Percentiles rank a stretch among this genome's conserved stretches.
Conservation (phyloP, 2,329 filamentous ascomycete genomes). For the Calonectria henricotiae region DNA sequence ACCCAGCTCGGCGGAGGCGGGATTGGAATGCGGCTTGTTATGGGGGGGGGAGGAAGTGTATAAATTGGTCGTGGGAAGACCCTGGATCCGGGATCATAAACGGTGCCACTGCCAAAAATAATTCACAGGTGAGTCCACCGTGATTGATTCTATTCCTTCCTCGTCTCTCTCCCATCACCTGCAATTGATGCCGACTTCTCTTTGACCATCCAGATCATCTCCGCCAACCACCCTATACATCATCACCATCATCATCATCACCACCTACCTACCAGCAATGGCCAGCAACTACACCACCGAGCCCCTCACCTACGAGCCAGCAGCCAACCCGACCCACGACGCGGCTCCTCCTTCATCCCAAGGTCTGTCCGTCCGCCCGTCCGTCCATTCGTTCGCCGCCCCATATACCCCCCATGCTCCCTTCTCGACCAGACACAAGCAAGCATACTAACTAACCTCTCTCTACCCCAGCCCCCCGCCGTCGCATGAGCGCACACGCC, state of each 20-base stretch:
- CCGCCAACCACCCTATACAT: neutral
- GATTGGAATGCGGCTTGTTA: constrained; percentile 2
- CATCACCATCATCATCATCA: neutral
- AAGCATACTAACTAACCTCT: neutral
- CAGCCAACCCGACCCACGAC: constrained; percentile 7
- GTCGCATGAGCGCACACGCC: constrained; percentile 41
- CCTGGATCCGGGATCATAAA: constrained; percentile 7
- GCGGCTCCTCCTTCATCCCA: neutral
- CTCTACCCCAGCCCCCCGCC: constrained; percentile 14
- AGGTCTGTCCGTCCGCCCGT: neutral
- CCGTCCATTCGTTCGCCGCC: neutral
- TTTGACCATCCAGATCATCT: neutral
- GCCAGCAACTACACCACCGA: neutral
- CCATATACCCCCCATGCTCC: neutral
- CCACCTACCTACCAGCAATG: neutral
- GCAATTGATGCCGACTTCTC: neutral
- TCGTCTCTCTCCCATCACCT: neutral
- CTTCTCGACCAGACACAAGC: neutral
- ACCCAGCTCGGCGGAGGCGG: neutral
- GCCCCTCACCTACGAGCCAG: constrained; percentile 11
- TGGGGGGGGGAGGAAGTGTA: neutral
- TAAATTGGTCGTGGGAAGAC: neutral
- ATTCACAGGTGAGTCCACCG: neutral
- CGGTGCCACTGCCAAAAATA: constrained; percentile 8
- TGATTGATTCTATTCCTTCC: neutral